These are phyloP conservation scores for Daldinia sp. DNA, from an alignment of 2,329 filamentous ascomycete species.

Conservation along the genomic window DNA sequence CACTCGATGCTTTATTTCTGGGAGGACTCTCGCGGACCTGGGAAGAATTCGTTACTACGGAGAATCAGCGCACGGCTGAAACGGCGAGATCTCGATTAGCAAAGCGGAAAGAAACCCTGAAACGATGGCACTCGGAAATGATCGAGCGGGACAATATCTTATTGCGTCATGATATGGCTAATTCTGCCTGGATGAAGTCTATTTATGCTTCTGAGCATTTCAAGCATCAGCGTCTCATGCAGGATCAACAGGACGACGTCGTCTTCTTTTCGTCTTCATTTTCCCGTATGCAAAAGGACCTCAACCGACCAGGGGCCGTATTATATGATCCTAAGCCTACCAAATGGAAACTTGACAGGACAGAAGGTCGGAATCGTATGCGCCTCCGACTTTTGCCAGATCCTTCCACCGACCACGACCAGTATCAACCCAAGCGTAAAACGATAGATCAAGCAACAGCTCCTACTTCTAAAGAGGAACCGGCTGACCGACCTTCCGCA, in stretches of 20 bases:
- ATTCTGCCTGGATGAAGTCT: constrained; percentile 92
- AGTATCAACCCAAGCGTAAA: constrained; percentile 86
- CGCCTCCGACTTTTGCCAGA: constrained; percentile 86
- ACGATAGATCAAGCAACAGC: constrained; percentile 54
- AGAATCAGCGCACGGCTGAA: constrained; percentile 83
- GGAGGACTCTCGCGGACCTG: constrained; percentile 81
- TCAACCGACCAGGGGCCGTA: constrained; percentile 81
- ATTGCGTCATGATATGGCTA: constrained; percentile 84
- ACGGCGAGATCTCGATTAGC: constrained; percentile 73
- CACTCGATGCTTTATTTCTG: constrained; percentile 84
- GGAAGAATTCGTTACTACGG: constrained; percentile 84
- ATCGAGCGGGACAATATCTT: constrained; percentile 74
- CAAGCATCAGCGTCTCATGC: constrained; percentile 86
- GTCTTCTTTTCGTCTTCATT: constrained; percentile 79
- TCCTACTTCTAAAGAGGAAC: constrained; percentile 48
- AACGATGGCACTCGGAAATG: constrained; percentile 78
- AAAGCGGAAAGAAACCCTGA: constrained; percentile 83
- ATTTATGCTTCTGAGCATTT: constrained; percentile 92
- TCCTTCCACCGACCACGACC: constrained; percentile 69
- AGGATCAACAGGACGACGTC: constrained; percentile 93
- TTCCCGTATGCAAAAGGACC: constrained; percentile 78
- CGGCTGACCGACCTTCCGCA: constrained; percentile 20
- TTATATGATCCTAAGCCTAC: constrained; percentile 70
- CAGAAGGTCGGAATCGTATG: constrained; percentile 95
- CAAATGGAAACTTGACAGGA: constrained; percentile 95